A percentile compares a stretch with the other conserved stretches of the same genome.
phyloP scores from a whole-genome alignment of 768 basidiomycete genomes.

The Boletus sp. region DNA sequence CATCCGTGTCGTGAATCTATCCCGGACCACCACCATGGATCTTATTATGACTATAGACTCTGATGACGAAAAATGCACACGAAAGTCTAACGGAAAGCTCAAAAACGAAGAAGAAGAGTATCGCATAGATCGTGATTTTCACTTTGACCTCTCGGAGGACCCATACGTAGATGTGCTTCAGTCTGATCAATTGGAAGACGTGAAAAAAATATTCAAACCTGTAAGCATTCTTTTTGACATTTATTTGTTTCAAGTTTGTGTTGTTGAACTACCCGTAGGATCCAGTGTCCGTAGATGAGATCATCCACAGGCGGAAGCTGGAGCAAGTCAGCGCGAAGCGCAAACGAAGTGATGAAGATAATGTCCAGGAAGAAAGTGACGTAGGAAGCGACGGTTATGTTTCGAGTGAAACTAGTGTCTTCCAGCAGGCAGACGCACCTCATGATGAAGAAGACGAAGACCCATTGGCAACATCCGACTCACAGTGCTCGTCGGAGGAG shows the following conservation, averaged over 20 bases:
- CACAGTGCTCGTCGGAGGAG: slow-evolving; percentile 30
- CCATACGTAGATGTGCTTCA: slow-evolving; percentile 57
- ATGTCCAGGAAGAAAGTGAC: slow-evolving; percentile 37
- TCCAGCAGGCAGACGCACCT: slow-evolving; percentile 29
- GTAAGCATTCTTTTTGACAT: slow-evolving; percentile 37
- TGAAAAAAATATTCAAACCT: slow-evolving; percentile 60
- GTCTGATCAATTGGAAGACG: slow-evolving; percentile 44
- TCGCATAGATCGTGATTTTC: slow-evolving; percentile 75
- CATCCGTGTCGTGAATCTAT: neutral
- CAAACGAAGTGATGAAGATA: slow-evolving; percentile 44
- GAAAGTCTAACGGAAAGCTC: slow-evolving; percentile 20
- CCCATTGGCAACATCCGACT: slow-evolving; percentile 33
- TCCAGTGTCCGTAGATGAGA: slow-evolving; percentile 88
- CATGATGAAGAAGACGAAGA: slow-evolving; percentile 32
- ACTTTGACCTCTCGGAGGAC: slow-evolving; percentile 76
- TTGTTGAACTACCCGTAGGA: slow-evolving; percentile 38
- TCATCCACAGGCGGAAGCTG: slow-evolving; percentile 71
- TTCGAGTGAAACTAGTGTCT: slow-evolving; percentile 1
- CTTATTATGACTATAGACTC: slow-evolving; percentile 86
- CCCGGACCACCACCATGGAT: slow-evolving; percentile 37
- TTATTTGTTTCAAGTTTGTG: neutral
- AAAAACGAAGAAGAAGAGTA: slow-evolving; percentile 47
- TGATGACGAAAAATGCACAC: slow-evolving; percentile 55
- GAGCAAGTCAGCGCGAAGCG: slow-evolving; percentile 49
- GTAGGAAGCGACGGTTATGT: slow-evolving; percentile 20